Evolutionary conservation across 2,329 filamentous ascomycete genomes (phyloP), one percentile per base, ranked within the genome.

Genomic region (Fusarium transvaalense): DNA sequence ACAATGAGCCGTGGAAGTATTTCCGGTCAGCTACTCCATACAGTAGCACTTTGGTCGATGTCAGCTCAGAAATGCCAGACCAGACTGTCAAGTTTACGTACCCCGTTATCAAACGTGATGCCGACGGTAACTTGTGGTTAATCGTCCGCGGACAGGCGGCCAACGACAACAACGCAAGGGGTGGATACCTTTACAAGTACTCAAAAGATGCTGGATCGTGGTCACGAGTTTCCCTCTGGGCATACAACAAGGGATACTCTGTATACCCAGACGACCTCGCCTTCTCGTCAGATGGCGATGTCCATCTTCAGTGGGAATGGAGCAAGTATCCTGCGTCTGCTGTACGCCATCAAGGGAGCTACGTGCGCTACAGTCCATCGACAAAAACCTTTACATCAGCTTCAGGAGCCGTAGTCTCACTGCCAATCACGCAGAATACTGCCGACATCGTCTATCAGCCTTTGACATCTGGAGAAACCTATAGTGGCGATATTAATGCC

Each of bases 241-340:
- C 73, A 6, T 74, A 75, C 39, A 66, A 47, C 15, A 61, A 56
- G 6, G 73, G 68, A 6, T 74, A 75, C 39, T 72, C 73, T 1
- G 68, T 75, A 0, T 75, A 75, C 12, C 73, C 73, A 1, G 73
- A 75, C 23, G 73, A 75, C 6, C 72, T 75, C 23, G 65, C 62
- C 37, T 75, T 75, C 39, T 74, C 72, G 2, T 72, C 71, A 1
- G 71, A 75, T 23, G 71, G 73, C 10, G 72, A 75, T 29, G 60
- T 75, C 3, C 73, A 75, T 43, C 29, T 75, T 6, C 72, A 75
- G 41, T 75, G 73, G 73, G 73, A 75, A 38, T 75, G 73, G 73
- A 66, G 64, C 59, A 74, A 75, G 47, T 72, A 66, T 34, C 73
- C 73, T 10, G 71, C 73, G 10, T 75, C 73, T 19, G 72, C 46